Percentiles rank a stretch among this genome's conserved stretches.
Evolutionary conservation across 495 filamentous ascomycete genomes (phyloP).

Genomic region (Penicillium antarcticum): DNA sequence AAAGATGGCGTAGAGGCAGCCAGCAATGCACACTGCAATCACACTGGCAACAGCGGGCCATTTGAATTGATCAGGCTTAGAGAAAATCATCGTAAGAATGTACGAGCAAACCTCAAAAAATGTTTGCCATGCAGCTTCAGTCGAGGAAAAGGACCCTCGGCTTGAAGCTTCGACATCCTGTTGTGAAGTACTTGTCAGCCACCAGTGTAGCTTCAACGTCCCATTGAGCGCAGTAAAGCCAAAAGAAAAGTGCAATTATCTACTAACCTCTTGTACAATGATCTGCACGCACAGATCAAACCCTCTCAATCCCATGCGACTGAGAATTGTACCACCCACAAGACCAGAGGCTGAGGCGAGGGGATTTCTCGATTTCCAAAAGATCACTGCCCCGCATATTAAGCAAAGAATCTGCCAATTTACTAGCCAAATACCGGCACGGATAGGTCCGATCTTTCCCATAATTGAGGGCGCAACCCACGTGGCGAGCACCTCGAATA

Average conservation of each 20-base stretch:
- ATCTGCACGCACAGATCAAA: constrained; percentile 55
- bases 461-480: constrained; percentile 48
- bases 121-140: constrained; percentile 54
- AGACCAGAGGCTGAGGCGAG: constrained; percentile 32
- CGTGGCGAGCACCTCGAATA: constrained; percentile 48
- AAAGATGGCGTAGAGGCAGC: constrained; percentile 43
- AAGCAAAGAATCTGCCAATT: constrained; percentile 49
- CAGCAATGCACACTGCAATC: constrained; percentile 35
- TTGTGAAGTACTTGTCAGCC: too few relatives aligned
- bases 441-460: constrained; percentile 40
- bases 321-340: constrained; percentile 40
- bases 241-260: background rate
- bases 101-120: constrained; percentile 56
- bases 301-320: constrained; percentile 54
- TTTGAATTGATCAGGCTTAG: constrained; percentile 46
- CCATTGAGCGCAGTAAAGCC: too few relatives aligned
- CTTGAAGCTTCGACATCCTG: constrained; percentile 41
- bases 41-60: constrained; percentile 47
- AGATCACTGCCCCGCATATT: constrained; percentile 3
- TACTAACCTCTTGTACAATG: constrained; percentile 52
- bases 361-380: constrained; percentile 34
- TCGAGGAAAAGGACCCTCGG: constrained; percentile 52
- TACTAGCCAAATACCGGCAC: constrained; percentile 52
- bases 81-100: constrained; percentile 48
- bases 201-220: too few relatives aligned